A percentile compares a stretch with the other conserved stretches of the same genome.
These are phyloP conservation scores for Heterobasidion parviporum DNA, from an alignment of 1,284 basidiomycete species.

Conservation along the genomic window DNA sequence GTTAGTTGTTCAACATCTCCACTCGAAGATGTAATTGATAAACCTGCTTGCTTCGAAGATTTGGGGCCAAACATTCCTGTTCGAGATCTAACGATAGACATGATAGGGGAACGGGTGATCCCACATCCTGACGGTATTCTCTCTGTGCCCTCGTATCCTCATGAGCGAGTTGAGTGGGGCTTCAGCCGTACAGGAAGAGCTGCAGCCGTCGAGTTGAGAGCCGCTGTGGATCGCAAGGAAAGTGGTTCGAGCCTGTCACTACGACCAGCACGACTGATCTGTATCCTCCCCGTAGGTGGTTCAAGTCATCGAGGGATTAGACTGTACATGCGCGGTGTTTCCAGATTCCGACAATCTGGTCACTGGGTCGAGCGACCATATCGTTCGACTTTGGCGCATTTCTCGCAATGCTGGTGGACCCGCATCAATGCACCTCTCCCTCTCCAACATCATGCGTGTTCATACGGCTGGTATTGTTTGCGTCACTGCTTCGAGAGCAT, in stretches of 20 bases:
- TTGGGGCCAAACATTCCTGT: constrained; percentile 39
- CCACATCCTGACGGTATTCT: constrained; percentile 56
- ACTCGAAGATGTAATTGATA: constrained; percentile 13
- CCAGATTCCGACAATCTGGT: constrained; percentile 64
- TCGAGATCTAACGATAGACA: constrained; percentile 45
- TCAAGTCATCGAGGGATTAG: constrained; percentile 69
- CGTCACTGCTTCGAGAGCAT: constrained; percentile 70
- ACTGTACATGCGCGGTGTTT: constrained; percentile 69
- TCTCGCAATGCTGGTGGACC: constrained; percentile 12
- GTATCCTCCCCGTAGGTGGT: constrained; percentile 38
- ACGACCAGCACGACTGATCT: not conserved
- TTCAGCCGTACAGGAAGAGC: constrained; percentile 17
- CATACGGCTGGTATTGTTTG: constrained; percentile 65
- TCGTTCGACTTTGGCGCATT: constrained; percentile 69
- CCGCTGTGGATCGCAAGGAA: constrained; percentile 58
- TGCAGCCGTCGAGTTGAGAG: constrained; percentile 46
- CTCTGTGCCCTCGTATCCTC: constrained; percentile 49
- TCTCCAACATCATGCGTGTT: constrained; percentile 72
- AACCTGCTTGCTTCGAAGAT: constrained; percentile 28
- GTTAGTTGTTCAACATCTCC: constrained; percentile 27
- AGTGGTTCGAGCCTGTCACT: not conserved
- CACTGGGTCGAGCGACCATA: constrained; percentile 71
- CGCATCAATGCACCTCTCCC: constrained; percentile 25
- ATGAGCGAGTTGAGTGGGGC: constrained; percentile 69
- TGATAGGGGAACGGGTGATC: constrained; percentile 51